phyloP scores from a whole-genome alignment of 108 stramenopile species.

The Cyclotella distinguenda region DNA sequence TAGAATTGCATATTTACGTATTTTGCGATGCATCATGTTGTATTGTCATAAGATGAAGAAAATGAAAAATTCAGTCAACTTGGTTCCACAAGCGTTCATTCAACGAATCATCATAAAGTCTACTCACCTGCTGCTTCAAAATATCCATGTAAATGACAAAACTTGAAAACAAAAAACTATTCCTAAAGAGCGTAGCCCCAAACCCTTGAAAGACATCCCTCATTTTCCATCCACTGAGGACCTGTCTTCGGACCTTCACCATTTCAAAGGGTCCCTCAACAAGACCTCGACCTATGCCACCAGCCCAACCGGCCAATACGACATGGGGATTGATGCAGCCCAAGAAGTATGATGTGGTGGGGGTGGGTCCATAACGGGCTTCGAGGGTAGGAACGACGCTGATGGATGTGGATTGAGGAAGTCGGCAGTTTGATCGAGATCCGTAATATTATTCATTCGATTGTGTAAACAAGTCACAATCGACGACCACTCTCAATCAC shows the following conservation, averaged over 20 bases:
- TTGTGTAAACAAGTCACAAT: not conserved
- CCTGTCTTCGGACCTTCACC: conserved; percentile 77
- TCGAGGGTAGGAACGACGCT: conserved; percentile 50
- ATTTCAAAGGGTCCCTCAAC: conserved; percentile 84
- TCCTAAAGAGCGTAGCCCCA: conserved; percentile 68
- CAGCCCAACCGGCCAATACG: conserved; percentile 69
- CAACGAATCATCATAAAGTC: conserved; percentile 25
- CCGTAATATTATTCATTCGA: not conserved
- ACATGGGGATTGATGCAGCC: conserved; percentile 71
- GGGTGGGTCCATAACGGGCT: conserved; percentile 15
- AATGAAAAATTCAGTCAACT: too few species aligned
- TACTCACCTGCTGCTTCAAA: conserved; percentile 53
- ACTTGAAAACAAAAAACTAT: conserved; percentile 61
- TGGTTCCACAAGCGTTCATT: not conserved
- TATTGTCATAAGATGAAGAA: too few species aligned
- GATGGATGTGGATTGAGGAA: too few species aligned
- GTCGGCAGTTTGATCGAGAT: not conserved
- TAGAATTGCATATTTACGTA: too few species aligned
- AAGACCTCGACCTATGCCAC: conserved; percentile 77
- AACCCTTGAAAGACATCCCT: conserved; percentile 68
- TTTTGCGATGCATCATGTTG: too few species aligned
- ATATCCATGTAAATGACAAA: conserved; percentile 83
- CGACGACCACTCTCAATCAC: too few species aligned
- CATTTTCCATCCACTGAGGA: conserved; percentile 53
- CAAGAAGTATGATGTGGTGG: conserved; percentile 31